Evolutionary conservation across 371 early-diverging fungal species (phyloP), one percentile per base, ranked within the genome.

Genomic region (Mortierella sp.): DNA sequence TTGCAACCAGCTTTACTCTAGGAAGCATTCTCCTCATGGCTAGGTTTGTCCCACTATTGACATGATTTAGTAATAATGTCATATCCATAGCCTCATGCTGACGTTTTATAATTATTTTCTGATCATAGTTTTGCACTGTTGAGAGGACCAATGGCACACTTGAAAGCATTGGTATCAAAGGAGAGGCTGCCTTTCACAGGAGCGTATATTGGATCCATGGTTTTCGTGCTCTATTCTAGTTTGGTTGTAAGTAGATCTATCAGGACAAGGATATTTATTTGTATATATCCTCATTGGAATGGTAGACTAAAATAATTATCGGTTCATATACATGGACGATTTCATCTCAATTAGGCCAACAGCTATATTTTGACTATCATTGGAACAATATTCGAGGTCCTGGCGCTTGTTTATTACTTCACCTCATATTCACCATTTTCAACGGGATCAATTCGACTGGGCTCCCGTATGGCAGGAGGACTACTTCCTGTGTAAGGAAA

Each of bases 201-300:
- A 26, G 83, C 86, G 2, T 91, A 92, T 71, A 74, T 90, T 35
- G 90, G 90, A 29, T 87, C 90, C 9, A 87, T 92, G 87, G 73
- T 74, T 2, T 68, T 91, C 67, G 90, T 90, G 2, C 79, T 92
- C 28, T 91, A 88, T 64, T 85, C 87, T 35, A 88, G 89, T 47
- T 53, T 91, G 40, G 82, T 83, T 34, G 89, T 92, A 89, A 76
- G 84, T 86, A 40, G 8, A 31, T 8, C 32, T 29, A 10, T 31
- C 32, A 51, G 29, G 4, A 28, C 31, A 2, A 19, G 45, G 6
- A 6, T 19, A 45, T 45, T 1, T 45, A 17, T 31, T 54, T 37
- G 2, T 35, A 34, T 51, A 37, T 29, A 9, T 60, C 26, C 15
- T 53, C 2, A 31, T 51, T 51, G 19, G 19, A 26, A 3, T 61